A percentile compares a stretch with the other conserved stretches of the same genome.
Evolutionary conservation across 2,329 filamentous ascomycete species (phyloP).

Genomic region (Phialophora expanda): DNA sequence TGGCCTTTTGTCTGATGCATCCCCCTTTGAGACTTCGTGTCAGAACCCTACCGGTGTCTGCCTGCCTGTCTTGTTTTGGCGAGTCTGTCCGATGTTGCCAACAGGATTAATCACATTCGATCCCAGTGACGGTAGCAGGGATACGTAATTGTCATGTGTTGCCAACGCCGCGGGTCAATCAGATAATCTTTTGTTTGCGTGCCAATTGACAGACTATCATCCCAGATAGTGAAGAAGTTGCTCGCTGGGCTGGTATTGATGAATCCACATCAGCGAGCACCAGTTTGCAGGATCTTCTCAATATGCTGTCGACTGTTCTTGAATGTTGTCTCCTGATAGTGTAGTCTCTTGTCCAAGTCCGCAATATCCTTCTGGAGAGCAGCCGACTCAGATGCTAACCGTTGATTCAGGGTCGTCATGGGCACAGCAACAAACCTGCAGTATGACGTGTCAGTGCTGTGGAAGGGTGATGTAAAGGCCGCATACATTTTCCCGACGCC

Average conservation of each 20-base stretch:
- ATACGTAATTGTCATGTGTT: background rate
- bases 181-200: background rate
- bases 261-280: conserved; percentile 39
- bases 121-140: background rate
- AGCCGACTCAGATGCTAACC: conserved; percentile 75
- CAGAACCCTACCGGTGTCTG: background rate
- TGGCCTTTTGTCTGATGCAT: background rate
- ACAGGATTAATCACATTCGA: background rate
- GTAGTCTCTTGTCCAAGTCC: conserved; percentile 82
- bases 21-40: background rate
- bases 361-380: conserved; percentile 78
- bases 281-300: conserved; percentile 78
- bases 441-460: conserved; percentile 4
- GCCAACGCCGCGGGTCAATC: background rate
- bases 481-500: conserved; percentile 95
- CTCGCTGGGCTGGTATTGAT: background rate
- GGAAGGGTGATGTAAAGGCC: background rate
- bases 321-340: conserved; percentile 92
- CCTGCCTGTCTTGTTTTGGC: background rate
- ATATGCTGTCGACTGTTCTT: conserved; percentile 93
- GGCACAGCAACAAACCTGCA: conserved; percentile 85
- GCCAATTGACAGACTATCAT: background rate
- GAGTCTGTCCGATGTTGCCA: background rate
- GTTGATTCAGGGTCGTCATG: conserved; percentile 72
- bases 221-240: background rate